Base-by-base conservation (phyloP, 1,139 yeast genomes). In the Hansenula lynferdii region DNA sequence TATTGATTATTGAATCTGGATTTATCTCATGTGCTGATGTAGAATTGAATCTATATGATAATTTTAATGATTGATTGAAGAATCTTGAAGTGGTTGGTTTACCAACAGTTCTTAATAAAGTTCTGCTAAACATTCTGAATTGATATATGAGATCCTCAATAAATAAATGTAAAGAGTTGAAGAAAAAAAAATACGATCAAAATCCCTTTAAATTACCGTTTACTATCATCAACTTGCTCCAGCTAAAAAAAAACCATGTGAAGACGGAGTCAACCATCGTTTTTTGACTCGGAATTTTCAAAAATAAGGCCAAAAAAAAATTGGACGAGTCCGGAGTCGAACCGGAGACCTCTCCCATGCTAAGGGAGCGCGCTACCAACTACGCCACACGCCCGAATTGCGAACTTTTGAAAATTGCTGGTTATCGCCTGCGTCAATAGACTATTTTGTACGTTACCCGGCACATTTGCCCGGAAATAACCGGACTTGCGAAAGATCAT, bases 341-440 rank as follows among this genome's bases (percentile, higher is more conserved):
- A 80, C 87, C 85, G 79, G 80, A 76, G 87, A 80, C 86, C 87
- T 80, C 77, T 77, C 84, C 77, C 86, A 79, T 80, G 87, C 87
- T 77, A 80, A 79, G 86, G 79, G 83, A 77, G 77, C 86, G 86
- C 87, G 86, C 86, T 80, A 80, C 87, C 87, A 78, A 80, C 87
- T 80, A 75, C 86, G 87, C 87, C 86, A 80, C 85, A 80, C 85
- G 85, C 87, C 87, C 87, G 22, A n/a, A 28, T 21, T 29, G n/a
- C n/a, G n/a, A n/a, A n/a, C n/a, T n/a, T n/a, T n/a, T n/a, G n/a
- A n/a, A n/a, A n/a, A n/a, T n/a, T n/a, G n/a, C n/a, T n/a, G n/a
- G n/a, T n/a, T n/a, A n/a, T n/a, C n/a, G n/a, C n/a, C n/a, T n/a
- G n/a, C n/a, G n/a, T n/a, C n/a, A n/a, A n/a, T n/a, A n/a, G n/a